Conservation (phyloP, 1,139 yeast species). For the Nakaseomyces glabratus region DNA sequence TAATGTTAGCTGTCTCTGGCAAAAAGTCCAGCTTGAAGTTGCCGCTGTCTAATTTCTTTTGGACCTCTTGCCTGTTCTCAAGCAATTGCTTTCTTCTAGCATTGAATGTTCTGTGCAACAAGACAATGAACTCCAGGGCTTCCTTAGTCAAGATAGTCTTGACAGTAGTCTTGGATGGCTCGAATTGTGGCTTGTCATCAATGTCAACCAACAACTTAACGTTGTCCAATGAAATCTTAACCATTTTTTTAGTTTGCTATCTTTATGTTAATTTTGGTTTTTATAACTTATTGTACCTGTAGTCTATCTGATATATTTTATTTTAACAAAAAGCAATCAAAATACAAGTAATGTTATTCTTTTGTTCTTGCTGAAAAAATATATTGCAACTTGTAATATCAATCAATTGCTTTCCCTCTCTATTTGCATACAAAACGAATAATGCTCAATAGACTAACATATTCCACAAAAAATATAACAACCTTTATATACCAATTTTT, state of each 20-base stretch:
- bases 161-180: conserved; percentile 44
- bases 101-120: conserved; percentile 66
- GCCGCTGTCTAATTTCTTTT: conserved; percentile 52
- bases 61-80: conserved; percentile 52
- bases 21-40: conserved; percentile 47
- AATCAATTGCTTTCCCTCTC: too few relatives aligned
- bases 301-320: neutral
- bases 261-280: conserved; percentile 2
- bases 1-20: conserved; percentile 55
- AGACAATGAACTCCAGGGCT: conserved; percentile 61
- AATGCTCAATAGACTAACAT: too few relatives aligned
- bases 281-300: neutral
- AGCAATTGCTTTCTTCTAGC: conserved; percentile 48
- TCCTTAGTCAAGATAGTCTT: conserved; percentile 42
- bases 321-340: too few relatives aligned
- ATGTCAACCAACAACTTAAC: conserved; percentile 59
- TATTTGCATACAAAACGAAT: too few relatives aligned
- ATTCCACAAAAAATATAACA: too few relatives aligned
- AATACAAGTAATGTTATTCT: too few relatives aligned
- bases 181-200: conserved; percentile 49
- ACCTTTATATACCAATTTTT: too few relatives aligned
- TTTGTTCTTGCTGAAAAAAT: too few relatives aligned
- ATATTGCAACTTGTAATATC: too few relatives aligned
- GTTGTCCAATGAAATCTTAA: conserved; percentile 39
- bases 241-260: conserved; percentile 15